Conservation (phyloP, 2,329 filamentous ascomycete species). For the Geosmithia morbida region DNA sequence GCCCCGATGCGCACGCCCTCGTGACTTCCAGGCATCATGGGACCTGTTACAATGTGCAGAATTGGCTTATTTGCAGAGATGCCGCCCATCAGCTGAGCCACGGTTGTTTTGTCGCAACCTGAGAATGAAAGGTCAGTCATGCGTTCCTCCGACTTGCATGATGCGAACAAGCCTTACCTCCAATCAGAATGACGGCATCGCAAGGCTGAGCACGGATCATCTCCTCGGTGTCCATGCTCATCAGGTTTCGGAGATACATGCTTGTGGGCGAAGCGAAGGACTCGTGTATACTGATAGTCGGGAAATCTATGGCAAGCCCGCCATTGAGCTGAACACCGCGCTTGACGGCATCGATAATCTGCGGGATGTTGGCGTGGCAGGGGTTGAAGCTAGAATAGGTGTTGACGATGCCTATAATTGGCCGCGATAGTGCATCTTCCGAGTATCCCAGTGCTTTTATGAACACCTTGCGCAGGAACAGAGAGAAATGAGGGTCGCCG, state of each 20-base stretch:
- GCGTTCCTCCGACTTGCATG: too few species aligned
- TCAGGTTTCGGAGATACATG: conserved; percentile 61
- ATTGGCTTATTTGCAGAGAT: conserved; percentile 63
- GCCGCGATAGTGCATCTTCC: conserved; percentile 54
- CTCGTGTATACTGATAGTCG: conserved; percentile 60
- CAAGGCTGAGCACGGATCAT: conserved; percentile 61
- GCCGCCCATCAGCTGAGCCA: conserved; percentile 61
- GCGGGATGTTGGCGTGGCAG: conserved; percentile 58
- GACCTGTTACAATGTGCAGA: conserved; percentile 53
- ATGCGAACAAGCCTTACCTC: conserved; percentile 17
- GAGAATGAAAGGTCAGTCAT: too few species aligned
- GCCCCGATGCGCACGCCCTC: conserved; percentile 51
- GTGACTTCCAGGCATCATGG: conserved; percentile 62
- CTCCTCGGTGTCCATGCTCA: conserved; percentile 71
- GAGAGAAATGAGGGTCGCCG: conserved; percentile 60
- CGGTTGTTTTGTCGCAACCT: conserved; percentile 59
- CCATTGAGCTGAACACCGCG: conserved; percentile 53
- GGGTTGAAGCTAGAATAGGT: conserved; percentile 62
- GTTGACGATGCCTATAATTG: conserved; percentile 63
- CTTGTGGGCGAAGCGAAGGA: conserved; percentile 56
- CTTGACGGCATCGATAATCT: conserved; percentile 57
- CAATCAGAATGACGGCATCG: conserved; percentile 53
- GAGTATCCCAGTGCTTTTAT: conserved; percentile 65
- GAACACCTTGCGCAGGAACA: conserved; percentile 63
- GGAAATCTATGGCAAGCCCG: conserved; percentile 57